Base-by-base conservation (phyloP, 352 stramenopile species). In the Phytopythium aichiense region DNA sequence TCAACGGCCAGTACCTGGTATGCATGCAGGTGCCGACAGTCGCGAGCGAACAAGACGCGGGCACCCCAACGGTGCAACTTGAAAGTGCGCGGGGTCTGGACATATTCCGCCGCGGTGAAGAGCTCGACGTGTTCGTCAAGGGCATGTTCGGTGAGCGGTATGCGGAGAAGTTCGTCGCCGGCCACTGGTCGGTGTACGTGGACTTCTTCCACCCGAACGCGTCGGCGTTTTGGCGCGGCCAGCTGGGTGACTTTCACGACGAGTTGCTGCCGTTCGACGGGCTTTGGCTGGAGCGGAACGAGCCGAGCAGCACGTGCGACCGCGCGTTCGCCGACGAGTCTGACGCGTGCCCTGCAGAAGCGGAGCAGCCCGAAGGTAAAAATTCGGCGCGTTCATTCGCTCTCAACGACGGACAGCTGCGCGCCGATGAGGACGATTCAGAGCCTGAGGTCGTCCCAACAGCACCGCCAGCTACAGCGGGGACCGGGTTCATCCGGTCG, bases 201-300 rank as follows among this genome's bases (percentile, higher is more conserved):
- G 89, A 97, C 37, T 97, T 95, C 43, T 91, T 92, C 42, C 79
- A 96, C 33, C 87, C 89, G 4, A 74, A 89, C 50, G 74, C 89
- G 38, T 77, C 73, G 9, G 45, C 43, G 1, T 97, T 79, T 48
- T 96, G 88, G 82, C 61, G 69, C 4, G 68, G 89, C n/a, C 79
- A 92, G 57, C 62, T 95, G 4, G 50, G 66, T 0, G 67, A 60
- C 4, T 94, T 92, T 31, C 73, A 92, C 61, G 64, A 85, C 15
- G 69, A 77, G 45, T 50, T 88, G 18, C 63, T 90, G 22, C 69
- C 73, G 16, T 94, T 90, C 12, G 88, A 96, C 56, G 88, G 89
- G 0, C 61, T 96, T 31, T 97, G 88, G 89, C 68, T 97, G 8
- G 79, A 96, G 43, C 83, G 76, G 62, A 93, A 95, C 59, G 88